Evolutionary conservation across 1,284 basidiomycete species (phyloP).

Genomic region (Schizophyllum amplum): DNA sequence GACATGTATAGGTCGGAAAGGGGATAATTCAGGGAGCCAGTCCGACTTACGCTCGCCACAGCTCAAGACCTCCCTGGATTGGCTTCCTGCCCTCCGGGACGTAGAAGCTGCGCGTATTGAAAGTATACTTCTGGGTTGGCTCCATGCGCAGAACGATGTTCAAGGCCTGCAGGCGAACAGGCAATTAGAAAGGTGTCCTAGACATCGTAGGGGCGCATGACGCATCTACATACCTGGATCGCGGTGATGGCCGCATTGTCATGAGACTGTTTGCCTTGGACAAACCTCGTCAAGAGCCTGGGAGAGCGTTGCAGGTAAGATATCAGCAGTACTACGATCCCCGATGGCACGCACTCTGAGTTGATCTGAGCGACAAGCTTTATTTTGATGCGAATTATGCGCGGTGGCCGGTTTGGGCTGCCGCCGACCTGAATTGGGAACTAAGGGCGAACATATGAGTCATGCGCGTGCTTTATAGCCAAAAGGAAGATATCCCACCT

Average conservation of each 20-base stretch:
- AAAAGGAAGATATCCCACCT: no score
- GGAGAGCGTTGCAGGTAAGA: background rate
- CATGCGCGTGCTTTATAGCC: no score
- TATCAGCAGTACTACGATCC: background rate
- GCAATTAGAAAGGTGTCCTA: no score
- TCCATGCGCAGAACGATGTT: constrained; percentile 59
- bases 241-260: constrained; percentile 53
- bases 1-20: no score
- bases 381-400: constrained; percentile 41
- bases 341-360: constrained; percentile 43
- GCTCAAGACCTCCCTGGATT: background rate
- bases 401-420: constrained; percentile 24
- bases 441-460: no score
- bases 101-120: constrained; percentile 52
- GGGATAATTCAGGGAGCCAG: no score
- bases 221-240: background rate
- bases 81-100: constrained; percentile 18
- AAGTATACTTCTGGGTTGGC: constrained; percentile 45
- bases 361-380: constrained; percentile 51
- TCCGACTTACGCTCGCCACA: background rate
- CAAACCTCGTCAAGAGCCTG: constrained; percentile 45
- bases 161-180: constrained; percentile 48
- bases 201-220: no score
- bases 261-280: constrained; percentile 44
- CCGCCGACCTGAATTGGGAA: background rate